Conservation (phyloP, 441 rosid species). For the Capsella rubella region DNA sequence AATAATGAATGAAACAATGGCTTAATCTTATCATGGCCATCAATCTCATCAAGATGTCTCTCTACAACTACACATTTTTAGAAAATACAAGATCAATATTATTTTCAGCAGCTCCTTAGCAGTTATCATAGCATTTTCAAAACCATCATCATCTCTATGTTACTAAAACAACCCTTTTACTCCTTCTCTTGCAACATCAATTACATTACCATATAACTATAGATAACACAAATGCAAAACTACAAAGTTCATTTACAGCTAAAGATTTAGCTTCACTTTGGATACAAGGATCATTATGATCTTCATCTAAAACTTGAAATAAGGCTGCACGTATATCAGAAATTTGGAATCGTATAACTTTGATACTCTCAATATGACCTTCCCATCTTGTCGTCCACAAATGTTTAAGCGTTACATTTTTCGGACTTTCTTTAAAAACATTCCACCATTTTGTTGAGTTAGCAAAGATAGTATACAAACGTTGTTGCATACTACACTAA, state of each 20-base stretch:
- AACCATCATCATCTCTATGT: not conserved
- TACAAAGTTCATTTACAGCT: not conserved
- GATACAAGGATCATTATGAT: not conserved
- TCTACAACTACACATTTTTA: not conserved
- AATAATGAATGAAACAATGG: not conserved
- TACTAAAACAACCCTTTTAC: not conserved
- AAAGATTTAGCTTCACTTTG: not conserved
- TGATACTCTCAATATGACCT: not conserved
- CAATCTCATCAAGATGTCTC: conserved; percentile 5
- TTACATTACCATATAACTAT: not conserved
- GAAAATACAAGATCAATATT: not conserved
- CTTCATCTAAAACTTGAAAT: not conserved
- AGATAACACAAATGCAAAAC: conserved; percentile 4
- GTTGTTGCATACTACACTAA: not conserved
- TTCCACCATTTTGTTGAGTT: not conserved
- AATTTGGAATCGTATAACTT: not conserved
- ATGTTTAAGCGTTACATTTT: not conserved
- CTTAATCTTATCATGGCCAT: not conserved
- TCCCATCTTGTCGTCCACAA: not conserved
- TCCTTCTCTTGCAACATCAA: not conserved
- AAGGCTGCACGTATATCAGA: not conserved
- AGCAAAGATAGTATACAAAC: not conserved
- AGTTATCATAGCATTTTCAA: not conserved
- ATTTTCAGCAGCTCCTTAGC: not conserved
- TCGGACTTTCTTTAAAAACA: not conserved